Conservation (phyloP, 306 rosid species). For the Vigna radiata region DNA sequence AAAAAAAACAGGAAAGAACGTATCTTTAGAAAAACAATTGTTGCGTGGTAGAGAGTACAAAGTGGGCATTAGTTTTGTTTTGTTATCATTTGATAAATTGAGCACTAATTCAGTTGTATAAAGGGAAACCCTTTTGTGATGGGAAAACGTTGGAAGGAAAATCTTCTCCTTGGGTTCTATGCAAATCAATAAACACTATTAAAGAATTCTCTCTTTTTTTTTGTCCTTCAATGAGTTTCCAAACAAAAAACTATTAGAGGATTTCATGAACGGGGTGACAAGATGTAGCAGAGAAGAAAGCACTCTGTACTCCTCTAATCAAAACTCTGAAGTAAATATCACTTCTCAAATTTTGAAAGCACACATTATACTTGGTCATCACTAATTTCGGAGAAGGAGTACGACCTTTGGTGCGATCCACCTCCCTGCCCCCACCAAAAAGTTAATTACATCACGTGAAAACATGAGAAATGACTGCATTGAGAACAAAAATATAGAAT, state of each 20-base stretch:
- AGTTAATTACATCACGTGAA: neutral
- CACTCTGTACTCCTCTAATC: neutral
- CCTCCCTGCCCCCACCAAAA: too few species aligned
- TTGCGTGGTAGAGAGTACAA: neutral
- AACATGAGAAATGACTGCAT: neutral
- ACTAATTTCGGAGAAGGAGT: neutral
- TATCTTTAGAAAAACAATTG: neutral
- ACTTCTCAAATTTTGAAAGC: slow-evolving; percentile 2
- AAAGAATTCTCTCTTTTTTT: neutral
- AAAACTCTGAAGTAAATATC: neutral
- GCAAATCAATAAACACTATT: neutral
- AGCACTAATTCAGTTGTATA: neutral
- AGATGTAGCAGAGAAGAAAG: neutral
- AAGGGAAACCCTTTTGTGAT: neutral
- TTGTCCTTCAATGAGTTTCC: neutral
- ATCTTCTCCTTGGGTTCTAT: neutral
- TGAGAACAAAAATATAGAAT: neutral
- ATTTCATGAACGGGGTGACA: neutral
- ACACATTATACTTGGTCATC: neutral
- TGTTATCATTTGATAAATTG: neutral
- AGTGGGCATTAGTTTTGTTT: neutral
- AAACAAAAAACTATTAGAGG: neutral
- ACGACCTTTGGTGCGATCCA: neutral
- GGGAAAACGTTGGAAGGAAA: neutral
- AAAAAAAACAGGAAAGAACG: neutral